phyloP scores from a whole-genome alignment of 2,329 filamentous ascomycete species.

The Geosmithia flava region DNA sequence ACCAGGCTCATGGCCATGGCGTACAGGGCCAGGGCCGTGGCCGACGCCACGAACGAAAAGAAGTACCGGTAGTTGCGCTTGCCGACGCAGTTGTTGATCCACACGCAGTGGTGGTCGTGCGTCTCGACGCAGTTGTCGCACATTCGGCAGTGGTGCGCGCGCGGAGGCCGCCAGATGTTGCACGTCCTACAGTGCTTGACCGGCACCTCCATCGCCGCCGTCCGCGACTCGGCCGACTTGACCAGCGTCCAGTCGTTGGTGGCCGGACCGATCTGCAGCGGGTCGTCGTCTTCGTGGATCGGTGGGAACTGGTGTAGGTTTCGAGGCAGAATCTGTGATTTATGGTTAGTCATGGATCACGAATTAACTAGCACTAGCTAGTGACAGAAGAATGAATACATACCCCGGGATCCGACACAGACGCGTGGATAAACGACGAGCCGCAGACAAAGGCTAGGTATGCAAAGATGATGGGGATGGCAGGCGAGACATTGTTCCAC shows the following conservation, averaged over 20 bases:
- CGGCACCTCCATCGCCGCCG: slow-evolving; percentile 91
- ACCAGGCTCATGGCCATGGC: slow-evolving; percentile 67
- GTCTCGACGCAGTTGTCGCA: slow-evolving; percentile 98
- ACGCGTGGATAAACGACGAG: slow-evolving; percentile 90
- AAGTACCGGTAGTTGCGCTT: slow-evolving; percentile 97
- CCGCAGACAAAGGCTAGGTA: slow-evolving; percentile 87
- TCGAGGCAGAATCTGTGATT: slow-evolving; percentile 72
- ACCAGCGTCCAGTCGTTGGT: slow-evolving; percentile 93
- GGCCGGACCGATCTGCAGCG: slow-evolving; percentile 66
- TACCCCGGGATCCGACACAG: slow-evolving; percentile 84
- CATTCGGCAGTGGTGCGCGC: slow-evolving; percentile 89
- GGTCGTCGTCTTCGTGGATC: slow-evolving; percentile 62
- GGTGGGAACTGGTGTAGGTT: slow-evolving; percentile 87
- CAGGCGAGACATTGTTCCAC: slow-evolving; percentile 77
- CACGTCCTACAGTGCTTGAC: slow-evolving; percentile 98
- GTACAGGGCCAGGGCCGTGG: slow-evolving; percentile 65
- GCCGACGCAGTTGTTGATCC: slow-evolving; percentile 97
- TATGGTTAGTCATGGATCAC: no score
- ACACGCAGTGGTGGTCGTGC: slow-evolving; percentile 96
- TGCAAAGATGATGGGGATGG: slow-evolving; percentile 77
- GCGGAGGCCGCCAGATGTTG: slow-evolving; percentile 91
- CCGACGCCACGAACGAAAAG: slow-evolving; percentile 76
- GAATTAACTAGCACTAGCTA: no score
- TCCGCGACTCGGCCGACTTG: slow-evolving; percentile 60
- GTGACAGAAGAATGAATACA: no score